Evolutionary conservation across 2,329 filamentous ascomycete genomes (phyloP), one percentile per base, ranked within the genome.

Genomic region (Neoarthrinium moseri): DNA sequence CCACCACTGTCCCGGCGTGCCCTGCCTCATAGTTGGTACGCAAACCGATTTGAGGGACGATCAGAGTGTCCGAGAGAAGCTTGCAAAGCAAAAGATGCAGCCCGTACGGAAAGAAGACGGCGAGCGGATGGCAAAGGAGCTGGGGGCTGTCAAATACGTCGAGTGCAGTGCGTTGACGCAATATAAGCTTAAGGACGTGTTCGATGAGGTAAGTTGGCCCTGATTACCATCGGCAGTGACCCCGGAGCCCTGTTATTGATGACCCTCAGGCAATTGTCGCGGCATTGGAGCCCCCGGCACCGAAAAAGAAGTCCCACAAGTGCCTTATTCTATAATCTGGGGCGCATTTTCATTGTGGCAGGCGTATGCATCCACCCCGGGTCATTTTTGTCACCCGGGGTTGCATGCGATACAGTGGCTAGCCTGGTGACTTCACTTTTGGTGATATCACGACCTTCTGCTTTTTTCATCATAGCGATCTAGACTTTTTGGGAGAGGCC

Each of bases 161-260:
- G 94, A 99, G 74, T 99, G 94, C 76, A 96, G 91, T 65, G 94
- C 94, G 47, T 74, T 99, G 68, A 97, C 94, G 52, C 94, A 99
- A 75, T 96, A 91, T 75, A 96, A 96, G 74, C 75, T 99, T 56
- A 99, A 99, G 79, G 94, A 97, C 65, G 94, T 99, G 15, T 99
- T 99, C 71, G 94, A 99, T 63, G 94, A 97, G 87, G 91, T 96
- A 80, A 58, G 80, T 64, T 7, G 40, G 40, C 5, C 20, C 40
- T 20, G 34, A 2, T 32, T 39, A 23, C 29, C 23, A 18, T 34
- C 7, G 17, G 11, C 38, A 29, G 4, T 20, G 17, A 26, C 18
- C 17, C 10, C 17, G 5, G 27, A 22, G 8, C n/a, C n/a, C n/a
- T n/a, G n/a, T n/a, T 21, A 15, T 39, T 22, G 21, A 23, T 23